Evolutionary conservation across 768 basidiomycete genomes (phyloP), one percentile per base, ranked within the genome.

Genomic region (Lentinula raphanica): DNA sequence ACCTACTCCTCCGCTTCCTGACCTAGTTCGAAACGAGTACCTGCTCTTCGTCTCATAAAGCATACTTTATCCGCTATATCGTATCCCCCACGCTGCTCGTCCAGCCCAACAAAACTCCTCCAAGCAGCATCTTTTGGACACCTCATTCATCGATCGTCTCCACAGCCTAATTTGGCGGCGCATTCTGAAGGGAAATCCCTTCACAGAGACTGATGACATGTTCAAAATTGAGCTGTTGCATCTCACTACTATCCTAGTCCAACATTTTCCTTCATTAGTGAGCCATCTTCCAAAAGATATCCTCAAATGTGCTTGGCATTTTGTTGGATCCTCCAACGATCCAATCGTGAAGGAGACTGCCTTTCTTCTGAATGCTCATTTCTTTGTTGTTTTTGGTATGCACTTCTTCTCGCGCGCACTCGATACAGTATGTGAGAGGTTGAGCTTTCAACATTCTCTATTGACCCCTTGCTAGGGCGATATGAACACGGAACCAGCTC

Each of bases 291-390:
- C 89, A 71, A 98, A 94, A 69, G 92, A 95, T 59, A 86, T 98
- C 63, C 94, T 98, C 74, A 91, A 89, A 69, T 89, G 90, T 58
- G 92, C 93, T 19, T 98, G 94, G 94, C 82, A 87, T 65, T 91
- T 87, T 64, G 90, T 95, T 63, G 81, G 80, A 5, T 66, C 66
- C 53, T 86, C 78, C 56, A 92, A 96, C 40, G 97, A 98, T 68
- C 81, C 88, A 5, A 85, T 94, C 19, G 92, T 97, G 66, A 95
- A 93, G 70, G 92, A 98, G 69, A 91, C 91, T 8, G 90, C 93
- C 0, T 94, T 94, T 68, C 82, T 97, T 35, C 80, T 98, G 5
- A 86, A 91, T 32, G 93, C 97, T 38, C 84, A 89, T 32, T 98
- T 98, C 78, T 94, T 96, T 65, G 86, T 98, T 5, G 90, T 89